Evolutionary conservation across 2,329 filamentous ascomycete species (phyloP).

Genomic region (Dothistroma pini): DNA sequence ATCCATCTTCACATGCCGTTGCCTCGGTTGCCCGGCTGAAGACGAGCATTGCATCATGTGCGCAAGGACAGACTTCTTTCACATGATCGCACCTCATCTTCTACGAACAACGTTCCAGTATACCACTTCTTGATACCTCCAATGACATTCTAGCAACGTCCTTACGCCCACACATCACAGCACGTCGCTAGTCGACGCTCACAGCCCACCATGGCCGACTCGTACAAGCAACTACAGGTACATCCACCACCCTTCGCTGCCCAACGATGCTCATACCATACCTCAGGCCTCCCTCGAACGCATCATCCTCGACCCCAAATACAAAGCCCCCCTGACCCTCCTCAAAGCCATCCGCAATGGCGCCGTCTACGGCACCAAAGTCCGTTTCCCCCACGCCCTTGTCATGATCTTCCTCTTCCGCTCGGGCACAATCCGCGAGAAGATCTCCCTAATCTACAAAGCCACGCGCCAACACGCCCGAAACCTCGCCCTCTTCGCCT

Average conservation of each 20-base stretch:
- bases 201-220: slow-evolving; percentile 10
- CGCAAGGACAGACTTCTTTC: background rate
- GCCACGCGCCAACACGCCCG: slow-evolving; percentile 86
- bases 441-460: slow-evolving; percentile 70
- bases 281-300: slow-evolving; percentile 65
- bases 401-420: slow-evolving; percentile 99
- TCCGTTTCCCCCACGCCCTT: slow-evolving; percentile 95
- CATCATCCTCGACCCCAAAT: slow-evolving; percentile 74
- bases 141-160: background rate
- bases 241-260: background rate
- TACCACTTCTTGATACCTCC: background rate
- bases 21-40: slow-evolving; percentile 1
- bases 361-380: slow-evolving; percentile 92
- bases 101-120: background rate
- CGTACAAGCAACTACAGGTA: slow-evolving; percentile 11
- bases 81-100: background rate
- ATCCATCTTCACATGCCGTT: slow-evolving; percentile 1
- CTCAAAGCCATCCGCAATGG: slow-evolving; percentile 95
- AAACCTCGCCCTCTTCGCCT: slow-evolving; percentile 87
- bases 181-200: slow-evolving; percentile 3
- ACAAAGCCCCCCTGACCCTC: slow-evolving; percentile 79
- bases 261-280: background rate
- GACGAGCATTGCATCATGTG: background rate
- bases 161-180: background rate
- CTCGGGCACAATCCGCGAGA: slow-evolving; percentile 75